Base-by-base conservation (phyloP, 352 stramenopile genomes). In the Phytophthora hibernalis region DNA sequence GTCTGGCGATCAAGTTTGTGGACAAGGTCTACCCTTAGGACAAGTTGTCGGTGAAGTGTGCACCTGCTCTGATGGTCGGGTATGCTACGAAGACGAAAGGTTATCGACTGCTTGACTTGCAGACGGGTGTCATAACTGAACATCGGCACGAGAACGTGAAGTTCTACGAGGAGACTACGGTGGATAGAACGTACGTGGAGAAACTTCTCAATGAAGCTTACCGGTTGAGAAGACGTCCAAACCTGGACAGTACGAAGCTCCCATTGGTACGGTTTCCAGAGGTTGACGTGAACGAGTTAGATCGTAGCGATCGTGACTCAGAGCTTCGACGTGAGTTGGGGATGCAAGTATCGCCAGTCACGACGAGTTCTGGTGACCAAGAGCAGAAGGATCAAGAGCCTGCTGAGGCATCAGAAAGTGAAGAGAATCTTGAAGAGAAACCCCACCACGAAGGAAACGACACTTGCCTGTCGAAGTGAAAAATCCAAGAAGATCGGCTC, bases 371-470 rank as follows among this genome's bases (percentile, higher is more conserved):
- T 40, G 30, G 30, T 33, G 30, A 33, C 30, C 33, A 43, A 18
- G 49, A 45, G 10, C n/a, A 38, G 16, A 45, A 43, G 20, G 26
- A 54, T 1, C n/a, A 20, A 18, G 20, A 28, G 6, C 5, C 28
- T 43, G 28, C 20, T 20, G 15, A 54, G 2, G 18, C 49, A 49
- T 26, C n/a, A 30, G 30, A 43, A 54, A 40, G 13, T 31, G 48
- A 66, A 60, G 40, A 60, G 38, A 66, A 30, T 66, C 21, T 50
- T 16, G 48, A 60, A n/a, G 58, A 66, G 26, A 54, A 54, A 35
- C 26, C 20, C 40, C 10, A 5, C 28, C n/a, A 49, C 43, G 24
- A 28, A 47, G 18, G 40, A 50, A 59, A 47, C 31, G 60, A 43
- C 33, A 68, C 15, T 37, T 61, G 11, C 60, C 50, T 33, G 44